phyloP scores from a whole-genome alignment of 2,329 filamentous ascomycete species.

The Sarocladium oryzae region DNA sequence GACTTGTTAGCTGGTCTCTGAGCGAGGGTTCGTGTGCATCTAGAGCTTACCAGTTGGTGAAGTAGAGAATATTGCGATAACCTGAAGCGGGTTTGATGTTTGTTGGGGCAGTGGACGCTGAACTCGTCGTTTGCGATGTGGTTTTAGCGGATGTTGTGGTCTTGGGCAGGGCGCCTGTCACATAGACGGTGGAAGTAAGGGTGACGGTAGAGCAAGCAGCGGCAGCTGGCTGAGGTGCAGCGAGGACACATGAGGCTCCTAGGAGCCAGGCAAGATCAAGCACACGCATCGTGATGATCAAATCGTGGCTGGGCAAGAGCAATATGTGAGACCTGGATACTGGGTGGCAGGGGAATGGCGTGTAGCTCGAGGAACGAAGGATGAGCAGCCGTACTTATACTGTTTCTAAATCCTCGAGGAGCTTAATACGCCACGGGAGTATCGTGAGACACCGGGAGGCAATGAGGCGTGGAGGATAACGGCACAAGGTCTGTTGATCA shows the following conservation, averaged over 20 bases:
- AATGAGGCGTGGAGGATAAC: conserved; percentile 8
- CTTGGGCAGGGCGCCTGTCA: background rate
- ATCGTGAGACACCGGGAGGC: conserved; percentile 1
- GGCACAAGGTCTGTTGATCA: too few relatives aligned
- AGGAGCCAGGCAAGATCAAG: background rate
- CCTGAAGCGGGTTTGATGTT: background rate
- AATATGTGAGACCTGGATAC: too few relatives aligned
- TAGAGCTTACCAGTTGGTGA: conserved; percentile 43
- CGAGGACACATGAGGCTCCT: background rate
- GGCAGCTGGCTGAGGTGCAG: background rate
- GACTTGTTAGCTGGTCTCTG: conserved; percentile 24
- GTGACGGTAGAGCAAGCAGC: background rate
- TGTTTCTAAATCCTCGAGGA: background rate
- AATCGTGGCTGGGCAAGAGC: too few relatives aligned
- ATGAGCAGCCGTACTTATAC: background rate
- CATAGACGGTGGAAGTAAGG: background rate
- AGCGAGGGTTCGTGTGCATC: too few relatives aligned
- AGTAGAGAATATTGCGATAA: conserved; percentile 40
- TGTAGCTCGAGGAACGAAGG: too few relatives aligned
- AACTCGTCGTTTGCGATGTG: background rate
- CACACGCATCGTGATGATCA: background rate
- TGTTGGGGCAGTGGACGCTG: background rate
- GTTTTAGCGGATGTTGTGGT: background rate
- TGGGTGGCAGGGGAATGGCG: background rate
- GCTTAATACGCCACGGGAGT: background rate